Conservation (phyloP, 2,329 filamentous ascomycete genomes). For the Lecanicillium sp. region DNA sequence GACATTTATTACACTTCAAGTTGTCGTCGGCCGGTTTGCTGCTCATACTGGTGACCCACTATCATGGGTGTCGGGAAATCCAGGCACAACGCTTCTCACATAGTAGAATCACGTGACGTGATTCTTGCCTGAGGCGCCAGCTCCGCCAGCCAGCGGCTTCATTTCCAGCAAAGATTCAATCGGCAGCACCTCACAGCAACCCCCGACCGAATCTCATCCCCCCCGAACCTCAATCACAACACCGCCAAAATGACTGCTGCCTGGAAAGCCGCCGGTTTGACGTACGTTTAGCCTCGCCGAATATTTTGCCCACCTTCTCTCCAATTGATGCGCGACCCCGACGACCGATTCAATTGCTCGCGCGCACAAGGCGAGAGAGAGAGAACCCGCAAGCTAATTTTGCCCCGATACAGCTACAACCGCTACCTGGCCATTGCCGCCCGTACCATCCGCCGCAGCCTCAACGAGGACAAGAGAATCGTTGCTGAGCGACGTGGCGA, state of each 20-base stretch:
- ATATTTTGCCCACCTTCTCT: slow-evolving; percentile 14
- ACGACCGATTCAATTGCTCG: slow-evolving; percentile 22
- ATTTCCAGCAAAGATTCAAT: slow-evolving; percentile 31
- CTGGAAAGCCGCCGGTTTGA: slow-evolving; percentile 97
- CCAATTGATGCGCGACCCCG: slow-evolving; percentile 1
- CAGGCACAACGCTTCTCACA: not conserved
- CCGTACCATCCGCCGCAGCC: slow-evolving; percentile 88
- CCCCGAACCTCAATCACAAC: slow-evolving; percentile 27
- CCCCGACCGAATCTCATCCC: slow-evolving; percentile 14
- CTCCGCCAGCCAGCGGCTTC: slow-evolving; percentile 22
- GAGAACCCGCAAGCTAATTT: slow-evolving; percentile 30
- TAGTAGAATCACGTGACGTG: slow-evolving; percentile 17
- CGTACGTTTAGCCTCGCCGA: slow-evolving; percentile 56
- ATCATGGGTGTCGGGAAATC: not conserved
- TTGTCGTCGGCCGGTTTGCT: not conserved
- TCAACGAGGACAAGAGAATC: slow-evolving; percentile 92
- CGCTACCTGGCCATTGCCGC: slow-evolving; percentile 95
- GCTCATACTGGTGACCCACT: not conserved
- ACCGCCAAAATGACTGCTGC: slow-evolving; percentile 83
- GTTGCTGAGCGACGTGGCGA: slow-evolving; percentile 82
- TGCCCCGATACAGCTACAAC: slow-evolving; percentile 74
- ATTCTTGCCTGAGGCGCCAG: slow-evolving; percentile 27
- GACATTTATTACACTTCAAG: no score
- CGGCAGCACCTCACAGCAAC: slow-evolving; percentile 28
- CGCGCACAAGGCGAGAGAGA: slow-evolving; percentile 7